Percentiles rank a stretch among this genome's conserved stretches.
Evolutionary conservation across 2,329 filamentous ascomycete species (phyloP).

Genomic region (Metarhizium sp.): DNA sequence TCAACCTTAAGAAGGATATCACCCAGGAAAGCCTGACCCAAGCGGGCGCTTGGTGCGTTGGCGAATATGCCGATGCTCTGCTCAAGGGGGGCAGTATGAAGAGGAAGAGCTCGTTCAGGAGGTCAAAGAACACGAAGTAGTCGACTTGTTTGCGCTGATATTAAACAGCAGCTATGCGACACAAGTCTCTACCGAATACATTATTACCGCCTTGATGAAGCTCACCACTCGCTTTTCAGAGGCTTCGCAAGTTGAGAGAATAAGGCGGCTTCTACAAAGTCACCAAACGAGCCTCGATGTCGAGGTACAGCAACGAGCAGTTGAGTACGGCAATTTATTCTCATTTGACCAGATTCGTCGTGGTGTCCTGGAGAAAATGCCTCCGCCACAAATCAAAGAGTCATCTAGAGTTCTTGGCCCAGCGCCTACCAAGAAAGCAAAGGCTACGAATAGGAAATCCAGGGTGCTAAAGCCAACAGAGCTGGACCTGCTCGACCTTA

Average conservation of each 20-base stretch:
- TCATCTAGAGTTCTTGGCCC: constrained; percentile 85
- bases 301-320: constrained; percentile 90
- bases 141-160: constrained; percentile 87
- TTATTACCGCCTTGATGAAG: constrained; percentile 90
- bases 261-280: constrained; percentile 66
- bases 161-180: constrained; percentile 91
- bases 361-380: constrained; percentile 96
- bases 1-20: constrained; percentile 87
- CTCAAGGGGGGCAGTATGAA: constrained; percentile 85
- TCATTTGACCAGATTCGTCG: constrained; percentile 75
- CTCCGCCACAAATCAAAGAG: constrained; percentile 91
- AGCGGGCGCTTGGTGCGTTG: constrained; percentile 93
- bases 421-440: constrained; percentile 55
- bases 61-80: constrained; percentile 90
- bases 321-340: constrained; percentile 95
- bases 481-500: constrained; percentile 86
- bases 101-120: constrained; percentile 77
- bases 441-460: constrained; percentile 63
- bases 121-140: constrained; percentile 80
- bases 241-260: constrained; percentile 72
- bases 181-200: constrained; percentile 89
- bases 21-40: constrained; percentile 93
- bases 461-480: constrained; percentile 77
- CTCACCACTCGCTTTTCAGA: constrained; percentile 82
- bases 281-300: constrained; percentile 85